These are phyloP conservation scores for Tricholoma terreum DNA, from an alignment of 768 basidiomycete genomes.

Conservation along the genomic window DNA sequence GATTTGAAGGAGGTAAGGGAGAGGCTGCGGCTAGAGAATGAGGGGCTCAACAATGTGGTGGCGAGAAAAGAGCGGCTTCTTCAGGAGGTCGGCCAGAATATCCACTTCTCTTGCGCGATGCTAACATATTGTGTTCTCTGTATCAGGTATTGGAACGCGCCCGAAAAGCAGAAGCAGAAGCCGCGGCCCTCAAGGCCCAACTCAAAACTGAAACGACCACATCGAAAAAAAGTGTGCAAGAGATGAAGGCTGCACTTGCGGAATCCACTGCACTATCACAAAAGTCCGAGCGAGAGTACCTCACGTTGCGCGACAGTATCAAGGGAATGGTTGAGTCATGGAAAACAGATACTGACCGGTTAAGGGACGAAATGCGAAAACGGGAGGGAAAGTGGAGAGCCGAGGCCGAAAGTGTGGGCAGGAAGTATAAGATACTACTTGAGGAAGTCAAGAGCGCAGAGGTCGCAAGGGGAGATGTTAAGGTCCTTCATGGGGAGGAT, in stretches of 20 bases:
- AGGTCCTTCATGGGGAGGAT: slow-evolving; percentile 49
- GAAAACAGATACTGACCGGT: slow-evolving; percentile 67
- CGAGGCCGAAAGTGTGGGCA: slow-evolving; percentile 66
- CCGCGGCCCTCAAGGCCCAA: slow-evolving; percentile 60
- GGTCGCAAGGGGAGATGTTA: slow-evolving; percentile 42
- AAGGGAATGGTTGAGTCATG: slow-evolving; percentile 71
- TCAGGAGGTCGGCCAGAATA: slow-evolving; percentile 62
- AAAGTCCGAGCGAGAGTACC: slow-evolving; percentile 81
- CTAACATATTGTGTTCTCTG: background rate
- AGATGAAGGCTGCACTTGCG: slow-evolving; percentile 72
- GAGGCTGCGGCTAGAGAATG: slow-evolving; percentile 78
- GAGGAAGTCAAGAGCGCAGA: slow-evolving; percentile 61
- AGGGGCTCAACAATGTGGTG: slow-evolving; percentile 84
- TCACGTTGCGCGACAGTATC: slow-evolving; percentile 72
- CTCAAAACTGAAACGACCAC: slow-evolving; percentile 71
- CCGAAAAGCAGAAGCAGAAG: slow-evolving; percentile 81
- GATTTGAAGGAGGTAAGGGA: slow-evolving; percentile 88
- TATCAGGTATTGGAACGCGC: slow-evolving; percentile 77
- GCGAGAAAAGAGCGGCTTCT: slow-evolving; percentile 82
- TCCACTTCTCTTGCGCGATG: background rate
- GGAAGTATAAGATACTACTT: slow-evolving; percentile 64
- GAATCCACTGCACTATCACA: slow-evolving; percentile 77
- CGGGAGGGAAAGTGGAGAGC: slow-evolving; percentile 65
- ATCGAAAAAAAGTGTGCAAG: slow-evolving; percentile 72
- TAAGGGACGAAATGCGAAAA: slow-evolving; percentile 72